Base-by-base conservation (phyloP, 2,329 filamentous ascomycete genomes). In the Phaeosphaeriaceae sp. region DNA sequence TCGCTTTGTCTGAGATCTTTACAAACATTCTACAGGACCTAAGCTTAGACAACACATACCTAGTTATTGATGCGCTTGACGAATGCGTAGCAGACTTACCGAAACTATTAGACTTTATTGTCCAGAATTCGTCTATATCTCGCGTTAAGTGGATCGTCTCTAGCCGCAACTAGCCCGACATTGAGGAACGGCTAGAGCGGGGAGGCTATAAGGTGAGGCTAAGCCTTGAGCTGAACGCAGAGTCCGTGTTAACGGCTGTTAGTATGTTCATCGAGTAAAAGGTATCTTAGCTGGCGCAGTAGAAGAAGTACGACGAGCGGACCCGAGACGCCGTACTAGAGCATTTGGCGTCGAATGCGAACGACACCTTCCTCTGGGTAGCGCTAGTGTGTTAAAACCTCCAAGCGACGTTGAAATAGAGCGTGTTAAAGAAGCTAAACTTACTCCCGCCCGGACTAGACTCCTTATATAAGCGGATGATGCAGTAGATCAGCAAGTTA, bases 1-100 rank as follows among this genome's bases (percentile, higher is more conserved):
- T n/a, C n/a, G n/a, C n/a, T n/a, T n/a, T n/a, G n/a, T n/a, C n/a
- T n/a, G n/a, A n/a, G n/a, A n/a, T n/a, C n/a, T n/a, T n/a, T n/a
- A n/a, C n/a, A n/a, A 81, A 53, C 2, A 77, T 82, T 9, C 47
- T 82, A 3, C 15, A 68, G 13, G 74, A 79, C 37, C 47, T 52
- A 5, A 61, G 12, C n/a, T n/a, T n/a, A n/a, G n/a, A n/a, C 43
- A 45, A 30, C 3, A 35, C 32, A 16, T 54, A 50, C 21, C 32
- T 54, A 20, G 18, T 55, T 18, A 30, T 55, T 17, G 48, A 55
- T 30, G n/a, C n/a, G n/a, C n/a, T n/a, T n/a, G n/a, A n/a, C n/a
- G n/a, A n/a, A n/a, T n/a, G n/a, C n/a, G n/a, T 38, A 12, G 32
- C 26, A 13, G 42, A 42, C 38, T 52, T 21, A 36, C 34, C 2